Conservation (phyloP, 2,329 filamentous ascomycete species). For the Apiospora sp. region DNA sequence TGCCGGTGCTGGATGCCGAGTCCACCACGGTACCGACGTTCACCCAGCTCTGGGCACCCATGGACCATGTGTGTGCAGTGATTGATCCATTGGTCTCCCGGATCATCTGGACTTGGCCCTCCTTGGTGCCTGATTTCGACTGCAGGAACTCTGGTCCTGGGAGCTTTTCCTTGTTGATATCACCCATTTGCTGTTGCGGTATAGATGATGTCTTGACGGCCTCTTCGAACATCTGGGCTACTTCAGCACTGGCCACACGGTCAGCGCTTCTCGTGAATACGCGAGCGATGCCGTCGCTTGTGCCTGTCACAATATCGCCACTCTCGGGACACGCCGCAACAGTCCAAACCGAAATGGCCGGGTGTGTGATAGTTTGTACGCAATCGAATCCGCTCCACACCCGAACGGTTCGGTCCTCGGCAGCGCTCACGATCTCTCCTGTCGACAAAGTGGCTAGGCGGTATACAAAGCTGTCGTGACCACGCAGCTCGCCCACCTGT, state of each 20-base stretch:
- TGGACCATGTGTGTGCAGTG: slow-evolving; percentile 89
- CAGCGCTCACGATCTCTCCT: slow-evolving; percentile 88
- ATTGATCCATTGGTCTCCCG: slow-evolving; percentile 81
- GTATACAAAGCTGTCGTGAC: slow-evolving; percentile 96
- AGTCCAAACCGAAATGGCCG: slow-evolving; percentile 94
- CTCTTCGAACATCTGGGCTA: slow-evolving; percentile 79
- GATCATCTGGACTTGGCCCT: slow-evolving; percentile 95
- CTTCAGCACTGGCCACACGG: slow-evolving; percentile 73
- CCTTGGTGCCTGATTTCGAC: slow-evolving; percentile 87
- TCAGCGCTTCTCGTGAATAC: slow-evolving; percentile 80
- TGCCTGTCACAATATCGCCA: slow-evolving; percentile 92
- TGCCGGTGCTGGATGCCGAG: slow-evolving; percentile 81
- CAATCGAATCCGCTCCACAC: slow-evolving; percentile 87
- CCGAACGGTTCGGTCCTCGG: slow-evolving; percentile 91
- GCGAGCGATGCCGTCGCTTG: slow-evolving; percentile 86
- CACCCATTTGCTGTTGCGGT: slow-evolving; percentile 82
- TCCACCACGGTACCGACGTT: slow-evolving; percentile 95
- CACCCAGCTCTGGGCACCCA: slow-evolving; percentile 76
- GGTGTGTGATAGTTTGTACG: slow-evolving; percentile 94
- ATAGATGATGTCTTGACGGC: slow-evolving; percentile 85
- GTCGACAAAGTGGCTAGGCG: slow-evolving; percentile 78
- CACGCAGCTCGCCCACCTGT: slow-evolving; percentile 78
- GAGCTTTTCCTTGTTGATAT: slow-evolving; percentile 90
- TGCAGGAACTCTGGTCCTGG: slow-evolving; percentile 88
- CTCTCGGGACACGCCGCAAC: slow-evolving; percentile 84